Evolutionary conservation across 805 yeast species (phyloP).

Genomic region (Monosporozyma solicola): DNA sequence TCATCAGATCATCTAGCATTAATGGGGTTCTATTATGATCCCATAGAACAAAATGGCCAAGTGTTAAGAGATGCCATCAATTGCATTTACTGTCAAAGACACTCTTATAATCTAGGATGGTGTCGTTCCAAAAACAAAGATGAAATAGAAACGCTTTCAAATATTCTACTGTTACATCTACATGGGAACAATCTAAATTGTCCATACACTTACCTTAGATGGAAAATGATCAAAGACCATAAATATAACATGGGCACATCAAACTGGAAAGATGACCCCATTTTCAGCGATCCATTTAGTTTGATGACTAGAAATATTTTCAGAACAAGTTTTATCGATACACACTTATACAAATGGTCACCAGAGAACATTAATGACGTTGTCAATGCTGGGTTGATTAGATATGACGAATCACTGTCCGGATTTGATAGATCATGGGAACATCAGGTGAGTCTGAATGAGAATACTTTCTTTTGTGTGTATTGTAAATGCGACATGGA

Average conservation of each 20-base stretch:
- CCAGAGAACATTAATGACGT: constrained; percentile 18
- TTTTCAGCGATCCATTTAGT: constrained; percentile 15
- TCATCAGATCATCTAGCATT: constrained; percentile 21
- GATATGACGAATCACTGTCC: constrained; percentile 43
- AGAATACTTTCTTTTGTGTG: constrained; percentile 49
- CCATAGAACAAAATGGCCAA: constrained; percentile 7
- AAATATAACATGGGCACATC: constrained; percentile 8
- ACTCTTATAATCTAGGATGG: constrained; percentile 14
- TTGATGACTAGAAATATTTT: constrained; percentile 6
- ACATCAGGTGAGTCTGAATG: constrained; percentile 13
- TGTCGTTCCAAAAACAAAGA: constrained; percentile 22
- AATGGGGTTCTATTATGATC: constrained; percentile 23
- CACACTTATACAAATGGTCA: neutral
- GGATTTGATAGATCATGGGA: constrained; percentile 10
- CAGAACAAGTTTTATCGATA: constrained; percentile 1
- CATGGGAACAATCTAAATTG: constrained; percentile 9
- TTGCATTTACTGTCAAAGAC: constrained; percentile 19
- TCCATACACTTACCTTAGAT: constrained; percentile 11
- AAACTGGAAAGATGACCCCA: constrained; percentile 18
- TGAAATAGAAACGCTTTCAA: constrained; percentile 17
- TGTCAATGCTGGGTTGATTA: constrained; percentile 48
- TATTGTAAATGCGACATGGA: constrained; percentile 47
- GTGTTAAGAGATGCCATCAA: constrained; percentile 16
- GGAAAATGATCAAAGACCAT: constrained; percentile 19
- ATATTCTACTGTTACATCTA: constrained; percentile 19